These are phyloP conservation scores for Choanephora cucurbitarum DNA, from an alignment of 371 early-diverging fungal genomes.

Conservation along the genomic window DNA sequence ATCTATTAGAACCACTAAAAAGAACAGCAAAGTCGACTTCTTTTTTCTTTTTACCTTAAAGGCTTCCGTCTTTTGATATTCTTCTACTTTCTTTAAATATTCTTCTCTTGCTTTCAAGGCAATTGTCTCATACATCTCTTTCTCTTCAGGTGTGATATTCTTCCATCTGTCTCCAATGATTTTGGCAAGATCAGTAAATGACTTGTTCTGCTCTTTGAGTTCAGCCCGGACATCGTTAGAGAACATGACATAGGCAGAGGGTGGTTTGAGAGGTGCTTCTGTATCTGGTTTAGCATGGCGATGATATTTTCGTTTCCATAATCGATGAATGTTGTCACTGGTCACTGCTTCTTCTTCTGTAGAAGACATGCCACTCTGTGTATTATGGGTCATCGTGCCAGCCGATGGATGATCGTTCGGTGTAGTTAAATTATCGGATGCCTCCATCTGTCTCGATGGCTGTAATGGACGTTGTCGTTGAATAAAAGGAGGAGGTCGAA, in stretches of 20 bases:
- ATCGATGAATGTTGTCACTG: constrained; percentile 31
- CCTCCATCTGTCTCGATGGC: no score
- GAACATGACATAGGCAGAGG: constrained; percentile 62
- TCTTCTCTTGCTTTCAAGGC: constrained; percentile 40
- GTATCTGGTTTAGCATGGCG: constrained; percentile 56
- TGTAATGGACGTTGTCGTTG: constrained; percentile 6
- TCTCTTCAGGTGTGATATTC: constrained; percentile 33
- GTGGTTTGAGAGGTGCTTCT: constrained; percentile 56
- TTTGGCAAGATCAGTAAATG: constrained; percentile 55
- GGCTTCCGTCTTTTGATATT: constrained; percentile 45
- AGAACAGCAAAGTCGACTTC: not conserved
- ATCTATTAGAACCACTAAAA: no score
- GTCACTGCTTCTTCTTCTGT: constrained; percentile 48
- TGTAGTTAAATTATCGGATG: no score
- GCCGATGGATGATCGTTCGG: constrained; percentile 25
- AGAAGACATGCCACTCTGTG: constrained; percentile 35
- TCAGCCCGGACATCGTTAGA: constrained; percentile 52
- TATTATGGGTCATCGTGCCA: constrained; percentile 25
- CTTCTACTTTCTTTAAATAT: constrained; percentile 33
- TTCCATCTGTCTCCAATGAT: constrained; percentile 56
- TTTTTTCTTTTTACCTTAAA: constrained; percentile 26
- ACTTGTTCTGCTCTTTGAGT: constrained; percentile 42
- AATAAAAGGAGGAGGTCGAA: no score
- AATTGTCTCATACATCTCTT: constrained; percentile 33
- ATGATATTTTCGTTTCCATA: constrained; percentile 52